Evolutionary conservation across 805 yeast species (phyloP).

Genomic region (Wilhelminamyces savonicus): DNA sequence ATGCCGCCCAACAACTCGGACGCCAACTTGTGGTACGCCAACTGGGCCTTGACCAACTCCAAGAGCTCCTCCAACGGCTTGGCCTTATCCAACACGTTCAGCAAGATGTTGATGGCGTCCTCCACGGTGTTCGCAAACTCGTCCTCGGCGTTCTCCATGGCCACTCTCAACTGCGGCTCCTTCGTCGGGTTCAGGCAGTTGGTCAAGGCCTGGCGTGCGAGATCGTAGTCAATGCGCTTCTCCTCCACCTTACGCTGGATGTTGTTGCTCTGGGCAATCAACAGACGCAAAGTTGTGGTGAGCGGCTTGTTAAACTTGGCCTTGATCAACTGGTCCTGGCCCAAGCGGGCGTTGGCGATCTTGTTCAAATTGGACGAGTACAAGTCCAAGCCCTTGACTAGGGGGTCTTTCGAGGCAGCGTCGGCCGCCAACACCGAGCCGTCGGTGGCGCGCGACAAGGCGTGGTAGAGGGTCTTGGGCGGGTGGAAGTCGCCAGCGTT

Average conservation of each 20-base stretch:
- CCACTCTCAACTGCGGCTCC: constrained; percentile 67
- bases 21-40: constrained; percentile 75
- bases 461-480: constrained; percentile 81
- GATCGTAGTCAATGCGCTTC: constrained; percentile 73
- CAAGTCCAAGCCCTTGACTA: constrained; percentile 58
- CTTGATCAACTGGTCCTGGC: constrained; percentile 71
- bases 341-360: constrained; percentile 75
- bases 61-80: constrained; percentile 60
- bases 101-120: constrained; percentile 79
- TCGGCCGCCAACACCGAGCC: constrained; percentile 40
- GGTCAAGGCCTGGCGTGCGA: constrained; percentile 51
- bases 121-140: constrained; percentile 87
- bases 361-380: constrained; percentile 66
- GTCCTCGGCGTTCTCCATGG: constrained; percentile 81
- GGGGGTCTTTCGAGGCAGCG: constrained; percentile 34
- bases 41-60: constrained; percentile 71
- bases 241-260: constrained; percentile 72
- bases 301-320: constrained; percentile 65
- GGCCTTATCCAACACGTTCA: constrained; percentile 67
- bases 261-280: constrained; percentile 56
- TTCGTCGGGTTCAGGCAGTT: constrained; percentile 39
- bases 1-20: constrained; percentile 58
- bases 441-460: constrained; percentile 70
- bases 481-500: constrained; percentile 40
- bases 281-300: constrained; percentile 52